Base-by-base conservation (phyloP, 2,329 filamentous ascomycete species). In the Incumbomyces delicatus region DNA sequence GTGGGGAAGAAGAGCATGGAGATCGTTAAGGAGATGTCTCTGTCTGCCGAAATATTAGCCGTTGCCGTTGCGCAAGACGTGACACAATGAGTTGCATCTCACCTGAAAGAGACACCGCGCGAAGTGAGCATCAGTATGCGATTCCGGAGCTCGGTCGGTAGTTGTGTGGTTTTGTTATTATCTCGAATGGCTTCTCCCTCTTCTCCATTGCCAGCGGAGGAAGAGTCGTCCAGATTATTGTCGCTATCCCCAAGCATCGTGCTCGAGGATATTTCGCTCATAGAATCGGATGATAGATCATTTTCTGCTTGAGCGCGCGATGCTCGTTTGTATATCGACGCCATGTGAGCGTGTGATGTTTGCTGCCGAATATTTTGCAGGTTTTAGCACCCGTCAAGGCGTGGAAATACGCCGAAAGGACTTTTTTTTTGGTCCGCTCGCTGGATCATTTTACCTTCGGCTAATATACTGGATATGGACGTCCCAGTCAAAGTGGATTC, bases 41-140 rank as follows among this genome's bases (percentile, higher is more conserved):
- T 95, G 92, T 66, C 90, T 94, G 58, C 33, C 50, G 6, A 16
- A 46, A 36, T 27, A 33, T 57, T 11, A 53, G 51, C 22, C 8
- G 8, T 12, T 31, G 51, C 22, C 8, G 8, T 12, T 31, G 22
- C n/a, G 31, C 37, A 31, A 16, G 22, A 12, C 37, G 18, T 34
- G n/a, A 8, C 6, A 6, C 22, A 14, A 18, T 17, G 31, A 44
- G 71, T 12, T n/a, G 39, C 12, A 41, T 16, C 50, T 70, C 8
- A 88, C 83, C 85, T 78, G 67, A 86, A 88, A 30, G 90, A 95
- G 44, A 96, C 87, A 53, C 92, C 92, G 71, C 92, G 76, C 18
- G 89, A 95, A 20, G 87, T 92, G 58, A 98, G 75, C 60, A 96
- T 89, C 54, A 98, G 73, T 44, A 96, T 85, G 59, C 88, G 68